Evolutionary conservation across 176 grass and related monocot genomes (phyloP).

Genomic region (Ensete glaucum): DNA sequence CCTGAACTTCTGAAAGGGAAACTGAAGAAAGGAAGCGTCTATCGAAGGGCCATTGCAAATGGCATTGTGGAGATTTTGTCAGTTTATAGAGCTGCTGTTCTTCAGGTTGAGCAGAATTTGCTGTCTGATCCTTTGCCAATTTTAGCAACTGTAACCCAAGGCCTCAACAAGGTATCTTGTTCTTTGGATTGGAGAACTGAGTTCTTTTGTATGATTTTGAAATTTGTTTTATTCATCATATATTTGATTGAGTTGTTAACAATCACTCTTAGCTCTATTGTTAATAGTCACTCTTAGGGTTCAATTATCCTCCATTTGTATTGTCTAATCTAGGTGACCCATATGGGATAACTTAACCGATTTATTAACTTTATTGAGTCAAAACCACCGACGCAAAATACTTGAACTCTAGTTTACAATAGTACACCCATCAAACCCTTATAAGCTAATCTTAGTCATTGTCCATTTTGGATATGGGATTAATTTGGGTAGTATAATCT

Average conservation of each 20-base stretch:
- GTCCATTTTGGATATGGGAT: no score
- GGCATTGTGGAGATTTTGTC: conserved; percentile 93
- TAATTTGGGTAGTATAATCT: no score
- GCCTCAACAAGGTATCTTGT: conserved; percentile 64
- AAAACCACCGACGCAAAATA: no score
- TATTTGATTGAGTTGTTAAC: no score
- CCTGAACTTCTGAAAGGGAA: conserved; percentile 33
- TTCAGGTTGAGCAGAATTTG: conserved; percentile 91
- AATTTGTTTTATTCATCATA: not conserved
- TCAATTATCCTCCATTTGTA: no score
- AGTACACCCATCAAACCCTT: no score
- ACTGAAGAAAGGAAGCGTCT: conserved; percentile 62
- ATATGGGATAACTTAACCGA: not conserved
- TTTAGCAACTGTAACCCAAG: conserved; percentile 64
- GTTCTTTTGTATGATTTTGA: not conserved
- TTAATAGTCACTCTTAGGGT: no score
- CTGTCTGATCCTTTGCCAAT: conserved; percentile 87
- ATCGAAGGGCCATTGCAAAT: conserved; percentile 82
- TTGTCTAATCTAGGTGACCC: not conserved
- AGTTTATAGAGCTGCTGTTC: conserved; percentile 80
- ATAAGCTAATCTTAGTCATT: no score
- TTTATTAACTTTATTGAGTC: not conserved
- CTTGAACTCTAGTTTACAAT: no score
- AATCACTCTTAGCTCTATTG: no score
- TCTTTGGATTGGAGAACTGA: not conserved